phyloP scores from a whole-genome alignment of 768 basidiomycete genomes.

The Holtermannia corniformis region DNA sequence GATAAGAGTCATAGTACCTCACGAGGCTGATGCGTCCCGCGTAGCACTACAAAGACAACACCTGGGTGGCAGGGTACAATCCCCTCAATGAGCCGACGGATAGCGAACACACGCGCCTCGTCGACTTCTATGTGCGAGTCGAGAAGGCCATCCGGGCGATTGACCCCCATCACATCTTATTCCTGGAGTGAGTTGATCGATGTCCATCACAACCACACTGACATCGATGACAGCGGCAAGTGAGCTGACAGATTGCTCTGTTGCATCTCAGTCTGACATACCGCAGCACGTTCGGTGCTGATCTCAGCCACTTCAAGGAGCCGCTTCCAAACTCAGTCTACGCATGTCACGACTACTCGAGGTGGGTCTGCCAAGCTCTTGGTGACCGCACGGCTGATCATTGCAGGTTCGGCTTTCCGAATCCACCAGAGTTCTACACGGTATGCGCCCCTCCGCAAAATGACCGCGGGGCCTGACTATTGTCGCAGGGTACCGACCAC shows the following conservation, averaged over 20 bases:
- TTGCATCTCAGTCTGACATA: not conserved
- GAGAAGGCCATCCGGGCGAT: slow-evolving; percentile 61
- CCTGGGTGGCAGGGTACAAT: slow-evolving; percentile 81
- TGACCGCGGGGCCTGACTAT: not conserved
- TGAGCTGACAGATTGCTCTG: slow-evolving; percentile 2
- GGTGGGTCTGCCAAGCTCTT: slow-evolving; percentile 14
- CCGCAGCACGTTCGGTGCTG: slow-evolving; percentile 59
- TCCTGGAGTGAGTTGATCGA: slow-evolving; percentile 55
- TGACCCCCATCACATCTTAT: slow-evolving; percentile 63
- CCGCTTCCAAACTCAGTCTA: slow-evolving; percentile 64
- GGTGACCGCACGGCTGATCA: not conserved
- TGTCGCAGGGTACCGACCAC: slow-evolving; percentile 41
- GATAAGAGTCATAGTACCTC: not conserved
- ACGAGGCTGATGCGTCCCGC: not conserved
- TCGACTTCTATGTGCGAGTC: slow-evolving; percentile 60
- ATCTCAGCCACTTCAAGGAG: slow-evolving; percentile 44
- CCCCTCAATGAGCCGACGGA: slow-evolving; percentile 78
- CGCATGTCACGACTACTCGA: slow-evolving; percentile 67
- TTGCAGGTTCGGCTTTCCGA: slow-evolving; percentile 58
- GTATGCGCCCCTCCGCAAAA: slow-evolving; percentile 14
- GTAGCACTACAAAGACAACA: slow-evolving; percentile 62
- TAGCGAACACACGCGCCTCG: slow-evolving; percentile 54
- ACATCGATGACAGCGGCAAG: not conserved
- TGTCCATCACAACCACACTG: not conserved
- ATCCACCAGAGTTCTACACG: slow-evolving; percentile 50